Evolutionary conservation across 345 rosid genomes (phyloP).

Genomic region (Hibiscus tridactylites): DNA sequence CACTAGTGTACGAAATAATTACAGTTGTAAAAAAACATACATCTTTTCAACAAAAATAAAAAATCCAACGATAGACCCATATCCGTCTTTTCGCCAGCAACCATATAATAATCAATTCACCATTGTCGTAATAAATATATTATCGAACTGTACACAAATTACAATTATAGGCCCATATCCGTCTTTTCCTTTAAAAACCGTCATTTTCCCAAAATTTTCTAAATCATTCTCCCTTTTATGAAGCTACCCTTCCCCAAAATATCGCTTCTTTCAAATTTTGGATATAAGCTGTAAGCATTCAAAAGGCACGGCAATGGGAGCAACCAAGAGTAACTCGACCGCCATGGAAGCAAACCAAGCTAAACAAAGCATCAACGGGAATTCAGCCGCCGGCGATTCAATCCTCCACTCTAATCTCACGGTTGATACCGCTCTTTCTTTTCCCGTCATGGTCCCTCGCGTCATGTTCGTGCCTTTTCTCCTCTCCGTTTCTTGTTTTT

Average conservation of each 20-base stretch:
- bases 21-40: no score
- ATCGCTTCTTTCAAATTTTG: no score
- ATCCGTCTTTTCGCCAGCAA: no score
- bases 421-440: conserved; percentile 53
- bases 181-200: not conserved
- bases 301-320: conserved; percentile 33
- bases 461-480: conserved; percentile 45
- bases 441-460: conserved; percentile 48
- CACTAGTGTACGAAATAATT: no score
- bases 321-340: conserved; percentile 33
- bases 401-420: conserved; percentile 34
- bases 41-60: no score
- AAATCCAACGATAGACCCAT: no score
- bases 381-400: conserved; percentile 21
- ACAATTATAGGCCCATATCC: not conserved
- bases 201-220: not conserved
- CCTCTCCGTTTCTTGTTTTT: not conserved
- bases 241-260: not conserved
- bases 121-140: no score
- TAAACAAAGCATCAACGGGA: not conserved
- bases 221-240: not conserved
- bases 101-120: no score
- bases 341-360: conserved; percentile 25
- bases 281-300: not conserved
- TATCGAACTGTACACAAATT: no score